Percentiles rank a stretch among this genome's conserved stretches.
These are phyloP conservation scores for Punctularia strigosozonata DNA, from an alignment of 768 basidiomycete genomes.

Conservation along the genomic window DNA sequence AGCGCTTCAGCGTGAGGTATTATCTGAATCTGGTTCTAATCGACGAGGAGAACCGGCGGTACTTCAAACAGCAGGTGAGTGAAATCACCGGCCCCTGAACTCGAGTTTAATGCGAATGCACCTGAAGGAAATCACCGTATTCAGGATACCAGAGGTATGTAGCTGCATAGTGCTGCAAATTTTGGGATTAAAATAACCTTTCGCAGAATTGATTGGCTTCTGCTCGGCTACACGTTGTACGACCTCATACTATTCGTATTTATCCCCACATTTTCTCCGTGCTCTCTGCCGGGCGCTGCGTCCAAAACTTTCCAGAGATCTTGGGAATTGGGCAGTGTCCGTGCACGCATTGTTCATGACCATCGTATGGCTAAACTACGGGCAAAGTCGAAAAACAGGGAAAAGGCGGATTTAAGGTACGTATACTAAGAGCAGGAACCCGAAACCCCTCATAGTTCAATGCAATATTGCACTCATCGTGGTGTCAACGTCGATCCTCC, in stretches of 20 bases:
- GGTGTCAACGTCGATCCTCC: no score
- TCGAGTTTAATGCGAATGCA: background rate
- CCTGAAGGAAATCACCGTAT: slow-evolving; percentile 71
- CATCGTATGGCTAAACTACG: no score
- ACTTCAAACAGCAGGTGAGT: slow-evolving; percentile 90
- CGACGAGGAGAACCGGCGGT: slow-evolving; percentile 95
- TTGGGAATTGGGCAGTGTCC: no score
- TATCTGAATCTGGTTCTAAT: slow-evolving; percentile 96
- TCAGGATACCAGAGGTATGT: slow-evolving; percentile 84
- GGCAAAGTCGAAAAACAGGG: no score
- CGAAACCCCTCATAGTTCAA: no score
- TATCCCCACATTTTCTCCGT: background rate
- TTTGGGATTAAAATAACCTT: background rate
- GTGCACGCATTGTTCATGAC: no score
- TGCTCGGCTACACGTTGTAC: background rate
- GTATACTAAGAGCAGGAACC: no score
- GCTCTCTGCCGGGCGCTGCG: no score
- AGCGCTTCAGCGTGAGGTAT: slow-evolving; percentile 95
- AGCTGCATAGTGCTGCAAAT: no score
- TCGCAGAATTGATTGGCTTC: background rate
- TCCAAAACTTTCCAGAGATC: no score
- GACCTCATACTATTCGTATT: background rate
- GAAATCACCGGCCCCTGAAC: background rate
- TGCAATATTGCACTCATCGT: no score
- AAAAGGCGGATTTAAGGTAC: no score